Base-by-base conservation (phyloP, 371 early-diverging fungal species). In the Haplosporangium sp. region DNA sequence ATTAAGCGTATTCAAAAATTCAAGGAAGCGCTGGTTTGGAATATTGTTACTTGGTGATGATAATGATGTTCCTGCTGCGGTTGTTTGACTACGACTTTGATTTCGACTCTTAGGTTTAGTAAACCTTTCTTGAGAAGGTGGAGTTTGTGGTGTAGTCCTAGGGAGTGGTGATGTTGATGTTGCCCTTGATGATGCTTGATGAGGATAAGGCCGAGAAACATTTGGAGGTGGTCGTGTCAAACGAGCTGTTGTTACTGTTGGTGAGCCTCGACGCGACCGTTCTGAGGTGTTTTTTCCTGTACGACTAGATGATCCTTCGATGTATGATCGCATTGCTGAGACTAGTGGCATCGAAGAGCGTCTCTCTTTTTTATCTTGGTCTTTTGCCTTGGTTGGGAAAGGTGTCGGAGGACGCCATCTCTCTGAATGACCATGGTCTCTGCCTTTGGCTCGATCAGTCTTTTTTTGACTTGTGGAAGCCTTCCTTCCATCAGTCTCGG, bases 321-420 rank as follows among this genome's bases (percentile, higher is more conserved):
- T 17, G 2, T 27, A 27, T 27, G 27, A 27, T 27, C 27, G 27
- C 27, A 27, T 27, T 27, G 27, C 27, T 27, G 27, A 27, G 27
- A 17, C 17, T 15, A n/a, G 48, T 15, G 15, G 48, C 15, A 48
- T 15, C 17, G 48, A 17, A 2, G 5, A 17, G 11, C 15, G 48
- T 10, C 15, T 55, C 34, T 55, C 34, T 55, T 55, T 19, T 20
- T 19, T 42, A 42, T 42, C 7, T 20, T 61, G 42, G 20, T 3
- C 1, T 27, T 61, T n/a, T n/a, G 6, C 2, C 61, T 35, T 63
- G 63, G 19, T 37, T 9, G 48, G 48, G 15, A 48, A 4, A 19
- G 63, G 50, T 1, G 63, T 63, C 27, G 63, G 63, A 3, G 63
- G 40, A 39, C 48, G 47, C 63, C 63, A 63, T n/a, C 48, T 39